Conservation (phyloP, 495 filamentous ascomycete genomes). For the Tricharina praecox region DNA sequence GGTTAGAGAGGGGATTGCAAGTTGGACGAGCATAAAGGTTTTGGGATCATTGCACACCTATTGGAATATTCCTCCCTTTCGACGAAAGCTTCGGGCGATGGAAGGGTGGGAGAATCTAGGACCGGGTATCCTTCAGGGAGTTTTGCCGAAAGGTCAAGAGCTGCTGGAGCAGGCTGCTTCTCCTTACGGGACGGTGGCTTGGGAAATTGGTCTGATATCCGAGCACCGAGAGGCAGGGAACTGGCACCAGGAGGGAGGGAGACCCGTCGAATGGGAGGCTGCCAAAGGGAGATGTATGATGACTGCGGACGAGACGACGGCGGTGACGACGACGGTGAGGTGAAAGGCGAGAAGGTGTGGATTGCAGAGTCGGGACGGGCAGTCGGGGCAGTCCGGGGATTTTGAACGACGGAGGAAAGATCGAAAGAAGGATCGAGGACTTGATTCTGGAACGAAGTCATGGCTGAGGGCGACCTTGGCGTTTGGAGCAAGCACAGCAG, state of each 20-base stretch:
- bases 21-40: slow-evolving; percentile 24
- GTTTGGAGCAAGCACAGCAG: too few relatives aligned
- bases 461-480: too few relatives aligned
- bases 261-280: slow-evolving; percentile 28
- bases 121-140: slow-evolving; percentile 4
- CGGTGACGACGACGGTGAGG: background rate
- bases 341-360: background rate
- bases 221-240: slow-evolving; percentile 5
- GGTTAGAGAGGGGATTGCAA: slow-evolving; percentile 23
- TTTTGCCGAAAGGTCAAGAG: slow-evolving; percentile 3
- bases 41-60: slow-evolving; percentile 22
- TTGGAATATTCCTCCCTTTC: too few relatives aligned
- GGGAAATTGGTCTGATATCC: slow-evolving; percentile 9
- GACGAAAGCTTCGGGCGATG: slow-evolving; percentile 13
- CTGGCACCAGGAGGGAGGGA: slow-evolving; percentile 21
- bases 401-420: slow-evolving; percentile 14
- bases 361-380: slow-evolving; percentile 2
- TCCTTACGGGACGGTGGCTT: slow-evolving; percentile 8
- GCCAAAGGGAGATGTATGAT: slow-evolving; percentile 5
- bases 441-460: slow-evolving; percentile 10
- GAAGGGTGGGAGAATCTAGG: slow-evolving; percentile 12
- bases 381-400: slow-evolving; percentile 9
- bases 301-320: background rate
- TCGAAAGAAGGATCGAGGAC: slow-evolving; percentile 4
- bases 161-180: slow-evolving; percentile 7